Evolutionary conservation across 2,329 filamentous ascomycete species (phyloP).

Genomic region (Periconia digitata): DNA sequence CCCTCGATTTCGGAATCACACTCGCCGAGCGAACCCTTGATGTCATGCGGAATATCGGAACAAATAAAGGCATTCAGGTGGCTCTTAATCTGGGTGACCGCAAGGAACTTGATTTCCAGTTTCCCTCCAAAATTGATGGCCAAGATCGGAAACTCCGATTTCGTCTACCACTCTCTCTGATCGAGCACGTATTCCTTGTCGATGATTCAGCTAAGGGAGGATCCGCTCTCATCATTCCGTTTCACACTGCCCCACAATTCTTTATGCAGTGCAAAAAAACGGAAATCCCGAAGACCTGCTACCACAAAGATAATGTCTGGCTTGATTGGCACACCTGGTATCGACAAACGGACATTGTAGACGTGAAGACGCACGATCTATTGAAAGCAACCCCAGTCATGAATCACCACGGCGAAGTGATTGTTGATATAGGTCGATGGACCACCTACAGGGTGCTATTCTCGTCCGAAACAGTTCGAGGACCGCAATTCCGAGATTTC

Average conservation of each 20-base stretch:
- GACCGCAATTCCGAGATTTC: conserved; percentile 47
- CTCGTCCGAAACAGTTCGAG: conserved; percentile 29
- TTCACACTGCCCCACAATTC: conserved; percentile 46
- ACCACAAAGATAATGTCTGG: conserved; percentile 49
- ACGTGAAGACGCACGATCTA: conserved; percentile 31
- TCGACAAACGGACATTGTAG: conserved; percentile 65
- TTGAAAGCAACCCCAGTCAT: conserved; percentile 24
- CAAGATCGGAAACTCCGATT: conserved; percentile 42
- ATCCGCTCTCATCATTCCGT: conserved; percentile 35
- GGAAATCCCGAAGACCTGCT: conserved; percentile 11
- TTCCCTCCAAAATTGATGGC: conserved; percentile 36
- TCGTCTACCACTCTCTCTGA: conserved; percentile 48
- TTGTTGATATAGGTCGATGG: conserved; percentile 68
- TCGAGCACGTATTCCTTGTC: conserved; percentile 43
- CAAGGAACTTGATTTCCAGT: conserved; percentile 50
- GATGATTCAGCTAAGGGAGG: conserved; percentile 10
- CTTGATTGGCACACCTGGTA: conserved; percentile 60
- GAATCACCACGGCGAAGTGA: conserved; percentile 48
- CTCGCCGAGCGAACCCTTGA: conserved; percentile 59
- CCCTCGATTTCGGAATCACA: conserved; percentile 65
- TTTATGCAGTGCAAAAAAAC: conserved; percentile 39
- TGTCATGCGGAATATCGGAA: conserved; percentile 54
- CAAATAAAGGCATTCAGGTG: conserved; percentile 33
- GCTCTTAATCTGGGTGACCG: conserved; percentile 45
- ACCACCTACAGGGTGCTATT: conserved; percentile 60